Base-by-base conservation (phyloP, 1,284 basidiomycete genomes). In the Heterobasidion occidentale region DNA sequence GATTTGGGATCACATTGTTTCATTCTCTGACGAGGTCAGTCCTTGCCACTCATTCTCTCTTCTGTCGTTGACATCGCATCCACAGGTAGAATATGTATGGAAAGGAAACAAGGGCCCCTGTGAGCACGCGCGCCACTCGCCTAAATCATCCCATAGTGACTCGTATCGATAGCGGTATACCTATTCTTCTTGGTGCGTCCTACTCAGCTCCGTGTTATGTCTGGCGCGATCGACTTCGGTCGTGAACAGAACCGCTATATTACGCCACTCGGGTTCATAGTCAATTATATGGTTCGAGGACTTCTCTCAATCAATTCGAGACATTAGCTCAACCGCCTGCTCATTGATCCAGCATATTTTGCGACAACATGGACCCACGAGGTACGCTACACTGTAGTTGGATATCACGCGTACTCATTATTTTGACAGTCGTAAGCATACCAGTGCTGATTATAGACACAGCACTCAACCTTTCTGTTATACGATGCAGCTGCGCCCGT, bases 81-180 rank as follows among this genome's bases (percentile, higher is more conserved):
- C 55, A 14, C 42, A 77, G 74, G 71, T 78, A 11, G 74, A 78
- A 55, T 75, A 73, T 60, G 70, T 81, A 34, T 81, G 80, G 80
- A 75, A 74, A 60, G 72, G 74, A 34, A 69, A 63, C 50, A 78
- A 78, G 65, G 72, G 77, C 2, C 66, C 68, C 6, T 70, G 79
- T 79, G 27, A 27, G 27, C 27, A 27, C 27, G 27, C 27, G 4
- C 27, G 27, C 27, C 27, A 27, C 27, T 27, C 27, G 27, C 6
- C 27, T 4, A 5, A 27, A 27, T 27, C 27, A 27, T 27, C 27
- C 27, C 27, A 27, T 27, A 38, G 33, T 7, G 38, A 52, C 12
- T 19, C 20, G 9, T 44, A 19, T 1, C 53, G 34, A 11, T 52
- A 79, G 78, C 76, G 51, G 68, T 75, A 4, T 77, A 74, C 59